These are phyloP conservation scores for Dipsacomyces acuminosporus DNA, from an alignment of 371 early-diverging fungal genomes.

Conservation along the genomic window DNA sequence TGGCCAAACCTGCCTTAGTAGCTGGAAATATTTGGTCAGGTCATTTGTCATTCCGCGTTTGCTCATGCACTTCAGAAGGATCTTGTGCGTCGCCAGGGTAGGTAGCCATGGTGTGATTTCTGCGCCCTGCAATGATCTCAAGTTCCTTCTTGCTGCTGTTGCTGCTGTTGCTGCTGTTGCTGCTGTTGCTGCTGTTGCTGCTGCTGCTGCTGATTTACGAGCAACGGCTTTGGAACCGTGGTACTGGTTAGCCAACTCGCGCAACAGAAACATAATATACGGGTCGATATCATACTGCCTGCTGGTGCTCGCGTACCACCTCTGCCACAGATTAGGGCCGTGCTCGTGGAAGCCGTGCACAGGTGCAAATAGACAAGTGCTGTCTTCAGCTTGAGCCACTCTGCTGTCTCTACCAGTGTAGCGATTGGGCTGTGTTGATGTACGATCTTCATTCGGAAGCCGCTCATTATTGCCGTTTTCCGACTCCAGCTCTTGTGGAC, in stretches of 20 bases:
- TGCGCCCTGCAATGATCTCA: not conserved
- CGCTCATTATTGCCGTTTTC: too few species aligned
- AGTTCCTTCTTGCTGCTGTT: not conserved
- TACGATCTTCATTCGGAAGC: too few species aligned
- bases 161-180: too few species aligned
- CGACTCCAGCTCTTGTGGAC: too few species aligned
- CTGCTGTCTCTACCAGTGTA: not conserved
- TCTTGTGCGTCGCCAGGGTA: slow-evolving; percentile 22
- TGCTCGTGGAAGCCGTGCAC: not conserved
- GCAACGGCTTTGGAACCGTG: not conserved
- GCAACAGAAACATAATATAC: slow-evolving; percentile 9
- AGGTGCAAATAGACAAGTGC: not conserved
- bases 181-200: too few species aligned
- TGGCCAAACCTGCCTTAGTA: slow-evolving; percentile 13
- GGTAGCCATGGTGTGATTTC: slow-evolving; percentile 26
- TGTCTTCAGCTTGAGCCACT: not conserved
- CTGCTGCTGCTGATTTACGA: not conserved
- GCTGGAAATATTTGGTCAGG: not conserved
- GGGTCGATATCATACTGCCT: not conserved
- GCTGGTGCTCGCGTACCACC: slow-evolving; percentile 6
- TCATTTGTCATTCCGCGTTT: not conserved
- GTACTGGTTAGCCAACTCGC: slow-evolving; percentile 12
- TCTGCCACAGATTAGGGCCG: slow-evolving; percentile 15
- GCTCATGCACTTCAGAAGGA: slow-evolving; percentile 12
- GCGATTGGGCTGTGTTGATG: too few species aligned